Evolutionary conservation across 352 stramenopile species (phyloP), one percentile per base, ranked within the genome.

Genomic region (Phytophthora cactorum): DNA sequence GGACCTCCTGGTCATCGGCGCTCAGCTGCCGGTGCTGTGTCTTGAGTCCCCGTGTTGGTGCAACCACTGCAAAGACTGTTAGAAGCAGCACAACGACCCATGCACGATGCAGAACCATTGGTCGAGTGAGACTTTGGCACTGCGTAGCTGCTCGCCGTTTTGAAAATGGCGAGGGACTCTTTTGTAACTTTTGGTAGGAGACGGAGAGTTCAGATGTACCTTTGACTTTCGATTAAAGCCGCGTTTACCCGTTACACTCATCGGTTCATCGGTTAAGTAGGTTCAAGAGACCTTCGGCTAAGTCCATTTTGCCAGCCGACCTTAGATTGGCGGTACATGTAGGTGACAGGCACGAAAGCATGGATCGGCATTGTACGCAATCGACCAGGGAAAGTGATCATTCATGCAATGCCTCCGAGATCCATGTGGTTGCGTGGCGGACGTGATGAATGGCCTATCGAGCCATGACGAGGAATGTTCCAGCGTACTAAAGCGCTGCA

Each of bases 21-120:
- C 54, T 74, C 22, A 74, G 36, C 50, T 74, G 61, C n/a, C 61
- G 60, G 4, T 71, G 63, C 15, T 66, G 64, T 17, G 47, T 14
- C 22, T 28, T 17, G 25, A 59, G 38, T 15, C 45, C 12, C 39
- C 5, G 66, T 1, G 41, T 41, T 4, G 22, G 8, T 53, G 53
- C 5, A 49, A 55, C 11, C 46, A 45, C 27, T 61, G 68, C 25
- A 31, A 56, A 54, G 14, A 46, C 3, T 3, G 51, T 46, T n/a
- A 54, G 5, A 14, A 72, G 32, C 46, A 75, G 52, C 56, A 69
- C 31, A 29, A 32, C 4, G 44, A 72, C 14, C 50, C 59, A 63
- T 47, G 44, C 3, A 2, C 54, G 54, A 12, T 17, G 55, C 3
- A 34, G 14, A 32, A 41, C 7, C 60, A 70, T 72, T 22, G 2